A percentile compares a stretch with the other conserved stretches of the same genome.
Conservation (phyloP, 1,284 basidiomycete genomes). For the Trichosporon coremiiforme region DNA sequence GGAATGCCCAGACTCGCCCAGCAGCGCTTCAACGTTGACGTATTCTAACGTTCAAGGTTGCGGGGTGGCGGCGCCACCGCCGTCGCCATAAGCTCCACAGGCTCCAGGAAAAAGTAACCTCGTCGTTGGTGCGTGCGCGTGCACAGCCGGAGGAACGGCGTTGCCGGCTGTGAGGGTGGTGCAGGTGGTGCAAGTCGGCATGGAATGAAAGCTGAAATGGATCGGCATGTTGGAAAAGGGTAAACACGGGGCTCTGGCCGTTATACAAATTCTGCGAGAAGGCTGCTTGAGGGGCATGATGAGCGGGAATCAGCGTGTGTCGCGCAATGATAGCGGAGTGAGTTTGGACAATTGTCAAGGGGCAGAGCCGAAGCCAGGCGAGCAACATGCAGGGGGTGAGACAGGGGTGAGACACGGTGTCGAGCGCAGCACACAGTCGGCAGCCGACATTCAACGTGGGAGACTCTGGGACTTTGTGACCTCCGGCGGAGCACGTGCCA, state of each 20-base stretch:
- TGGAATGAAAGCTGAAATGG: background rate
- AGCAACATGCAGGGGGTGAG: background rate
- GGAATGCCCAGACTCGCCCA: background rate
- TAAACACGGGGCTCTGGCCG: background rate
- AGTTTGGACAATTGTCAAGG: background rate
- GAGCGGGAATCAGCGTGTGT: background rate
- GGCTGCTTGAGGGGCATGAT: background rate
- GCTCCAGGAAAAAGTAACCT: no score
- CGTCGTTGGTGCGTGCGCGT: background rate
- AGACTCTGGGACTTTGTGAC: no score
- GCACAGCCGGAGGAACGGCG: background rate
- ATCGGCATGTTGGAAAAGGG: background rate
- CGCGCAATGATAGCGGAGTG: background rate
- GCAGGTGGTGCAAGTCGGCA: background rate
- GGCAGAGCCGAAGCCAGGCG: background rate
- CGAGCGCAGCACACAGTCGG: background rate
- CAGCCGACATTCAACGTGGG: no score
- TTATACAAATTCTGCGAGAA: background rate
- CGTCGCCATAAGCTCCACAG: background rate
- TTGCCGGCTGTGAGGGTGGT: background rate
- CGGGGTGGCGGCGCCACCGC: background rate
- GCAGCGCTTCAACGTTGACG: background rate
- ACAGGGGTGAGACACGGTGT: background rate
- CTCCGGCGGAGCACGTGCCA: background rate
- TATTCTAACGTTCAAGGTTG: background rate